These are phyloP conservation scores for Kokia cookei DNA, from an alignment of 441 rosid species.

Conservation along the genomic window DNA sequence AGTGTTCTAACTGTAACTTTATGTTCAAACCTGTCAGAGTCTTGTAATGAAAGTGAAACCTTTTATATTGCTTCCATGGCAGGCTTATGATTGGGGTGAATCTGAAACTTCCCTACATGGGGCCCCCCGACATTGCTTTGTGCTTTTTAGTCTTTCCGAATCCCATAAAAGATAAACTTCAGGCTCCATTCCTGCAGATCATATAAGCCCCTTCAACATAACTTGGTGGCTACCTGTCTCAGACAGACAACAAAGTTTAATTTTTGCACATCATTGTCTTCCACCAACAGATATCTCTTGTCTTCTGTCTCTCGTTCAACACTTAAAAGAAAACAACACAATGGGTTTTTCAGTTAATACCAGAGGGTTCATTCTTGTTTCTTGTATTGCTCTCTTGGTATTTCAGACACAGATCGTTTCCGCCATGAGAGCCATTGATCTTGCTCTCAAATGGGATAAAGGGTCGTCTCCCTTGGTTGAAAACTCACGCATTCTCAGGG, in stretches of 20 bases:
- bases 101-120: slow-evolving; percentile 43
- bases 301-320: slow-evolving; percentile 8
- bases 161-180: slow-evolving; percentile 27
- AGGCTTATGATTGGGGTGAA: slow-evolving; percentile 50
- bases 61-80: background rate
- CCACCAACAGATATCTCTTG: background rate
- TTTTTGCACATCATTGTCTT: background rate
- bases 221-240: slow-evolving; percentile 13
- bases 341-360: slow-evolving; percentile 30
- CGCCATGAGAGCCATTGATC: slow-evolving; percentile 6
- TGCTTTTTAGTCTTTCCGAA: slow-evolving; percentile 23
- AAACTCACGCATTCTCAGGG: slow-evolving; percentile 33
- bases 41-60: slow-evolving; percentile 29
- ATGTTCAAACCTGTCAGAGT: slow-evolving; percentile 87
- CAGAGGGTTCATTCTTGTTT: slow-evolving; percentile 31
- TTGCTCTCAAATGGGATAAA: slow-evolving; percentile 30
- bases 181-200: slow-evolving; percentile 12
- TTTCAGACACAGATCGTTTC: slow-evolving; percentile 36
- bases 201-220: slow-evolving; percentile 18
- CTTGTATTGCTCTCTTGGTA: slow-evolving; percentile 32
- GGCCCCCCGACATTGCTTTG: slow-evolving; percentile 32
- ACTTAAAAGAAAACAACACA: background rate
- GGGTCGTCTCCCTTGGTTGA: slow-evolving; percentile 21
- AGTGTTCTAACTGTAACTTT: slow-evolving; percentile 56
- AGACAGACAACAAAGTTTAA: slow-evolving; percentile 14